phyloP scores from a whole-genome alignment of 768 basidiomycete species.

The Boletus rubroflammeus region DNA sequence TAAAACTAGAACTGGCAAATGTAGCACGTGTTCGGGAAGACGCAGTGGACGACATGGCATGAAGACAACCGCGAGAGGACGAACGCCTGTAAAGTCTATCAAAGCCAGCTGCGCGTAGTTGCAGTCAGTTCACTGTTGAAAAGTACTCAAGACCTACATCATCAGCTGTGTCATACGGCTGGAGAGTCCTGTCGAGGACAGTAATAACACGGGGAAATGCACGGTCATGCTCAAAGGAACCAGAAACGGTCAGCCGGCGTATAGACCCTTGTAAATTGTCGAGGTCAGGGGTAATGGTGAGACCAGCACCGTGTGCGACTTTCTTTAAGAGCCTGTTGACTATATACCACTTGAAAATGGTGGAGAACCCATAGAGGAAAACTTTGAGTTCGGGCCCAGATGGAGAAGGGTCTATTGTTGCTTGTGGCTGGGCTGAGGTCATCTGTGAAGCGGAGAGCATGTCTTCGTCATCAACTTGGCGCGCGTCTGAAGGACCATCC shows the following conservation, averaged over 20 bases:
- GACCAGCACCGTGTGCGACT: conserved; percentile 38
- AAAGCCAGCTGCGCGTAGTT: conserved; percentile 37
- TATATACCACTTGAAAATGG: conserved; percentile 58
- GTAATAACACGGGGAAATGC: conserved; percentile 33
- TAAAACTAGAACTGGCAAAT: conserved; percentile 54
- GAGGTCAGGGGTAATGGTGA: conserved; percentile 24
- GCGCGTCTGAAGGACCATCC: conserved; percentile 13
- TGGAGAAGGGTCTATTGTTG: conserved; percentile 22
- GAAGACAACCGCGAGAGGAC: conserved; percentile 67
- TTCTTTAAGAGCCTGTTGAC: conserved; percentile 58
- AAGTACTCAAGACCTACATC: conserved; percentile 29
- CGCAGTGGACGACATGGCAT: conserved; percentile 46
- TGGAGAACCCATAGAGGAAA: conserved; percentile 62
- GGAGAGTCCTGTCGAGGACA: conserved; percentile 37
- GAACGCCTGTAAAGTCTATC: conserved; percentile 38
- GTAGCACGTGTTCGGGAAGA: conserved; percentile 41
- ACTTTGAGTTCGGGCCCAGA: conserved; percentile 51
- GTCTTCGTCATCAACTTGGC: conserved; percentile 33
- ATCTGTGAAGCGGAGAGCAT: conserved; percentile 17
- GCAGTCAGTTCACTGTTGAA: conserved; percentile 27
- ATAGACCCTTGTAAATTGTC: conserved; percentile 21
- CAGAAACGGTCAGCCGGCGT: conserved; percentile 26
- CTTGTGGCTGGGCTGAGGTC: conserved; percentile 31
- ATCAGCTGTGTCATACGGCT: conserved; percentile 12
- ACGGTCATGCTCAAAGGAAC: conserved; percentile 23